phyloP scores from a whole-genome alignment of 768 basidiomycete species.

The Tephrocybe sp. region DNA sequence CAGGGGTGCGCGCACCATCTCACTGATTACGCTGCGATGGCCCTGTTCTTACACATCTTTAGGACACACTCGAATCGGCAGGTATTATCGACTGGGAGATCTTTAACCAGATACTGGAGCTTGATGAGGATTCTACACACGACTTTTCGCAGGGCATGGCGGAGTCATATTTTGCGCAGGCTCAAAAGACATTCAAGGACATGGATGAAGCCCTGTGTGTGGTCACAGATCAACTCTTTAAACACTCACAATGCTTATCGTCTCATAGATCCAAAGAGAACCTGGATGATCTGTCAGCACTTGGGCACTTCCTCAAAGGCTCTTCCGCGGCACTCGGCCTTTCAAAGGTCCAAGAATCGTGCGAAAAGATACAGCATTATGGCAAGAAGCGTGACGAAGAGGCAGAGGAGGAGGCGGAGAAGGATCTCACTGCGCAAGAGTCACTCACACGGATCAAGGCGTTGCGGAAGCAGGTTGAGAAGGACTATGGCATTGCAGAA shows the following conservation, averaged over 20 bases:
- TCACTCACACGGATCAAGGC: slow-evolving; percentile 58
- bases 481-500: slow-evolving; percentile 70
- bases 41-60: slow-evolving; percentile 2
- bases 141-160: slow-evolving; percentile 84
- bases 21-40: slow-evolving; percentile 4
- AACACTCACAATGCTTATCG: background rate
- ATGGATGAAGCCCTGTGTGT: slow-evolving; percentile 85
- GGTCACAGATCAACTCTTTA: slow-evolving; percentile 2
- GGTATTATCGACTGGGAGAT: slow-evolving; percentile 73
- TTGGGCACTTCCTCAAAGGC: slow-evolving; percentile 96
- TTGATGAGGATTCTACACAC: slow-evolving; percentile 71
- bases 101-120: slow-evolving; percentile 85
- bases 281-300: slow-evolving; percentile 61
- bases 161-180: slow-evolving; percentile 79
- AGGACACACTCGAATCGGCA: slow-evolving; percentile 4
- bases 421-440: slow-evolving; percentile 42
- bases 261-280: slow-evolving; percentile 52
- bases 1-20: slow-evolving; percentile 4
- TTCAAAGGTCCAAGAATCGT: slow-evolving; percentile 74
- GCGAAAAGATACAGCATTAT: slow-evolving; percentile 90
- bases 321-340: slow-evolving; percentile 94
- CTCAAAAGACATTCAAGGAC: slow-evolving; percentile 65
- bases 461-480: slow-evolving; percentile 58
- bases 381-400: slow-evolving; percentile 69
- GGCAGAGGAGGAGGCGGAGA: slow-evolving; percentile 32